Evolutionary conservation across 768 basidiomycete species (phyloP).

Genomic region (Albatrellus ellisii): DNA sequence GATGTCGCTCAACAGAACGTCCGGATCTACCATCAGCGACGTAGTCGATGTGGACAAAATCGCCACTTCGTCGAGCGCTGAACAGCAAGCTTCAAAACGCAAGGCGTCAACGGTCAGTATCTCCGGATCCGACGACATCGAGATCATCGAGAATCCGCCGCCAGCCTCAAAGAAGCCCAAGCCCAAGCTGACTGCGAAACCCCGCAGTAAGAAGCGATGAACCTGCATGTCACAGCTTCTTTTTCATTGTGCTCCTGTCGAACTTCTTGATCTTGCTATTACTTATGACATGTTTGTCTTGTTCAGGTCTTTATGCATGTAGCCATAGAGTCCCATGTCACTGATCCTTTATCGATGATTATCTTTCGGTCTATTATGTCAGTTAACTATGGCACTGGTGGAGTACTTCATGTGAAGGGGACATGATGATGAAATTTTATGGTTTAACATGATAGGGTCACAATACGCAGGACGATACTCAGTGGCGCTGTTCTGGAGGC

Average conservation of each 20-base stretch:
- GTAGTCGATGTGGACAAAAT: slow-evolving; percentile 29
- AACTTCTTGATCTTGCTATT: not conserved
- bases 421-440: too few species aligned
- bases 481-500: slow-evolving; percentile 15
- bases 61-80: slow-evolving; percentile 11
- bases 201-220: slow-evolving; percentile 15
- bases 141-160: slow-evolving; percentile 17
- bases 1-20: slow-evolving; percentile 18
- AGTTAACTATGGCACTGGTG: too few species aligned
- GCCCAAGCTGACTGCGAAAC: slow-evolving; percentile 14
- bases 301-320: too few species aligned
- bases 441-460: too few species aligned
- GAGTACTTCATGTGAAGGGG: too few species aligned
- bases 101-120: slow-evolving; percentile 25
- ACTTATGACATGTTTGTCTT: not conserved
- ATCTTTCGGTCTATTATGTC: too few species aligned
- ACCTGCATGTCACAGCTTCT: not conserved
- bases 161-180: slow-evolving; percentile 15
- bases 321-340: too few species aligned
- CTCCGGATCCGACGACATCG: slow-evolving; percentile 19
- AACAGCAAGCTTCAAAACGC: slow-evolving; percentile 30
- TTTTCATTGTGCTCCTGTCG: too few species aligned
- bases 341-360: too few species aligned
- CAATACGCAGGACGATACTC: too few species aligned
- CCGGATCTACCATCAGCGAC: slow-evolving; percentile 19